Evolutionary conservation across 257 asterid genomes (phyloP), one percentile per base, ranked within the genome.

Genomic region (Penstemon davidsonii): DNA sequence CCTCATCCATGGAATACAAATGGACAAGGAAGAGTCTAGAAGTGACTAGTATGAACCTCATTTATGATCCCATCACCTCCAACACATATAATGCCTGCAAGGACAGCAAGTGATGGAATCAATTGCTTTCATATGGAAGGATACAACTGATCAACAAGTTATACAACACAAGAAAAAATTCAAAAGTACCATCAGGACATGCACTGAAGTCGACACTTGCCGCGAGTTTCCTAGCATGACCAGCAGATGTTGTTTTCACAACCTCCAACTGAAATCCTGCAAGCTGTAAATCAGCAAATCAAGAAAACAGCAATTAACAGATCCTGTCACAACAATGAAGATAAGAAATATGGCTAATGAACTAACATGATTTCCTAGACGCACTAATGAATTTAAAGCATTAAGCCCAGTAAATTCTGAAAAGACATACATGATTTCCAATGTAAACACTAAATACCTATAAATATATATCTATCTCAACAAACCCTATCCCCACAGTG

Each of bases 21-120:
- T 53, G 38, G 42, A 57, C 46, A 54, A 73, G 72, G 37, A 70
- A 64, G 67, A 74, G 65, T 25, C 2, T 50, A 79, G 57, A 67
- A 68, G 69, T 62, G 61, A 47, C 58, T 55, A 43, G 36, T 72
- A 69, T 76, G 74, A 40, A 94, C 99, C 99, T 94, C 99, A 80
- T 94, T 94, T 75, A 94, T 88, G 75, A 94, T 88, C 60, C 99
- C 99, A 79, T 94, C 97, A 60, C 99, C 97, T 65, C 99, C 99
- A 58, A 94, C 99, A 62, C 99, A 94, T 79, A 94, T 91, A 75
- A 94, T 94, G 73, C 99, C 99, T 94, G 92, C 55, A 77, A 73
- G 11, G 57, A 69, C 19, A 54, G 67, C 58, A 74, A 47, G 55
- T 40, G 54, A 66, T 55, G 60, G 55, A 69, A 76, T 51, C 65